Evolutionary conservation across 1,139 yeast species (phyloP), one percentile per base, ranked within the genome.

Genomic region (Pichia sp.): DNA sequence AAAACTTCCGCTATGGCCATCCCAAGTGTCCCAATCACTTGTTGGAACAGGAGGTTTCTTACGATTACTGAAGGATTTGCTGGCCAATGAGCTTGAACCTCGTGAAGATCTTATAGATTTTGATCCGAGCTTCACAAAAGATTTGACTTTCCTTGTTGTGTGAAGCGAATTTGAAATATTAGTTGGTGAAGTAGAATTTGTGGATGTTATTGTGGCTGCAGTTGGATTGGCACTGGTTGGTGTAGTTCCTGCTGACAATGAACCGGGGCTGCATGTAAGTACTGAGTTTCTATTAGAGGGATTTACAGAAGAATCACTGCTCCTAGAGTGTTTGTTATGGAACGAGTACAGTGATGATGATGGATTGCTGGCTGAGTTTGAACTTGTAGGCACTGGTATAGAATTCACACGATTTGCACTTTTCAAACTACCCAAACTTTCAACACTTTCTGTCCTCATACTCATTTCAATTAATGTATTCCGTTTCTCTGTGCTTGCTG

Each of bases 1-100:
- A 52, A 65, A 66, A 30, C 61, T 58, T 13, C 65, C 58, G 44
- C 53, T 53, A 49, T 41, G 55, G 10, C 51, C 57, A 49, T 51
- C 53, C 54, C 52, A 53, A n/a, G 53, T 56, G 19, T 50, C 57
- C n/a, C 48, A 23, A 3, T 54, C 43, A 28, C 43, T 46, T 9
- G 28, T 37, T 4, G 37, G 21, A 7, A 25, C 30, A 0, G 13
- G 7, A n/a, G 42, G 37, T 52, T 50, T 36, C 46, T 52, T 30
- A 46, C 50, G 19, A 19, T 18, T 44, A 12, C 34, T 44, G 13
- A 48, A 39, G 19, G 51, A 40, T 31, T 39, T 47, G 16, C 26
- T 40, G 9, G 31, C 42, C 19, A 36, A 37, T 8, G 44, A 30
- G 10, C 31, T 13, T 18, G 44, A 45, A n/a, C 26, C 43, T 6